A percentile compares a stretch with the other conserved stretches of the same genome.
These are phyloP conservation scores for Massarina eburnea DNA, from an alignment of 2,329 filamentous ascomycete species.

Conservation along the genomic window DNA sequence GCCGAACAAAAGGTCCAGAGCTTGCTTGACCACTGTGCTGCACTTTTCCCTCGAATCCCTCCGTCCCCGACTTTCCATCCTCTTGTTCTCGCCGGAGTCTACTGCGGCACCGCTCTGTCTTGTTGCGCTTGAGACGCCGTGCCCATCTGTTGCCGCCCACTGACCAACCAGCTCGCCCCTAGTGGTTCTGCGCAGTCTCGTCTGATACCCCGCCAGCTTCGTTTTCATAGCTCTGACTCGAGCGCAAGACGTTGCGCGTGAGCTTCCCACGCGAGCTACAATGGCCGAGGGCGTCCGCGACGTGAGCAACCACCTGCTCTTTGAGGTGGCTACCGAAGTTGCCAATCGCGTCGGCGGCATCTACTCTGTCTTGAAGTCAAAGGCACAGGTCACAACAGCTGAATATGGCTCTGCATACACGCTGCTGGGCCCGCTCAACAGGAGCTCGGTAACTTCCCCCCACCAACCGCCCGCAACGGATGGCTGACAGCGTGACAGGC, in stretches of 20 bases:
- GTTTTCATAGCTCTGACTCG: constrained; percentile 10
- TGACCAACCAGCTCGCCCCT: not conserved
- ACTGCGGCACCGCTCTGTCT: constrained; percentile 14
- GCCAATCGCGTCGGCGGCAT: constrained; percentile 98
- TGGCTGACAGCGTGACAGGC: constrained; percentile 60
- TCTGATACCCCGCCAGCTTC: not conserved
- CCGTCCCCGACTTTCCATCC: constrained; percentile 15
- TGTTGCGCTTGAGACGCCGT: constrained; percentile 10
- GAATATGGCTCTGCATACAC: constrained; percentile 99
- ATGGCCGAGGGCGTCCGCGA: constrained; percentile 57
- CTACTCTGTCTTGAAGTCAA: constrained; percentile 98
- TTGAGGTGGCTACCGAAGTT: constrained; percentile 95
- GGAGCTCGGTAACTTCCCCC: constrained; percentile 69
- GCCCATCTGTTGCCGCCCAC: constrained; percentile 16
- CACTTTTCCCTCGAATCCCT: constrained; percentile 8
- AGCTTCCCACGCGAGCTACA: constrained; percentile 14
- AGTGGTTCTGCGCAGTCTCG: not conserved
- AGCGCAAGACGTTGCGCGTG: constrained; percentile 2
- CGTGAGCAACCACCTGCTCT: constrained; percentile 93
- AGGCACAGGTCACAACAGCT: constrained; percentile 93
- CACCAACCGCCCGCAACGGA: constrained; percentile 4
- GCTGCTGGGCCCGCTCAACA: constrained; percentile 90
- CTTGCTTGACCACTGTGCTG: not conserved
- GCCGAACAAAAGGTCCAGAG: constrained; percentile 16
- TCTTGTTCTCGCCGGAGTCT: constrained; percentile 3